A percentile compares a stretch with the other conserved stretches of the same genome.
Evolutionary conservation across 2,329 filamentous ascomycete species (phyloP).

Genomic region (Cytospora mali): DNA sequence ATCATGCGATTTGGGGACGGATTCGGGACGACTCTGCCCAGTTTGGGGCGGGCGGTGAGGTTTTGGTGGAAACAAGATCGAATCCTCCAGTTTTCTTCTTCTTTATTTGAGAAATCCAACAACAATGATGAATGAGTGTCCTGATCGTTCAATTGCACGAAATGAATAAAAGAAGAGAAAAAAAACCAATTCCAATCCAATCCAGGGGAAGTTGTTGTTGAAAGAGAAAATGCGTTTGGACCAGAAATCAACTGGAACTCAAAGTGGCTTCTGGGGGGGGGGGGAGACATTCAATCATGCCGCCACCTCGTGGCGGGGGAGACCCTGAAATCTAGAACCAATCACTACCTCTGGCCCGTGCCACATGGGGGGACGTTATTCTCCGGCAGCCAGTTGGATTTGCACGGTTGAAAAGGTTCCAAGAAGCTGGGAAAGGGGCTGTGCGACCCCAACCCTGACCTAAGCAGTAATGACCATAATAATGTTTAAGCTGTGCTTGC

Average conservation of each 20-base stretch:
- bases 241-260: neutral
- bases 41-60: conserved; percentile 16
- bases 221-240: neutral
- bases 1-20: conserved; percentile 27
- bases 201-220: neutral
- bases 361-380: conserved; percentile 14
- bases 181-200: neutral
- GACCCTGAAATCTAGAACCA: conserved; percentile 21
- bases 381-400: neutral
- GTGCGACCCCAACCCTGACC: neutral
- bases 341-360: conserved; percentile 12
- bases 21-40: conserved; percentile 22
- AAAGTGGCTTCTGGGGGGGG: neutral
- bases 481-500: too few species aligned
- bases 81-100: neutral
- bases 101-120: neutral
- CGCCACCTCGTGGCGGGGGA: conserved; percentile 12
- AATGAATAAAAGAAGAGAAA: too few species aligned
- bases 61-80: neutral
- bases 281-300: neutral
- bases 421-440: conserved; percentile 14
- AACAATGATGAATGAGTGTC: neutral
- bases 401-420: conserved; percentile 11
- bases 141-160: neutral
- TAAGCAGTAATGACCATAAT: too few species aligned